Evolutionary conservation across 1,284 basidiomycete species (phyloP).

Genomic region (Cystobasidiaceae sp.): DNA sequence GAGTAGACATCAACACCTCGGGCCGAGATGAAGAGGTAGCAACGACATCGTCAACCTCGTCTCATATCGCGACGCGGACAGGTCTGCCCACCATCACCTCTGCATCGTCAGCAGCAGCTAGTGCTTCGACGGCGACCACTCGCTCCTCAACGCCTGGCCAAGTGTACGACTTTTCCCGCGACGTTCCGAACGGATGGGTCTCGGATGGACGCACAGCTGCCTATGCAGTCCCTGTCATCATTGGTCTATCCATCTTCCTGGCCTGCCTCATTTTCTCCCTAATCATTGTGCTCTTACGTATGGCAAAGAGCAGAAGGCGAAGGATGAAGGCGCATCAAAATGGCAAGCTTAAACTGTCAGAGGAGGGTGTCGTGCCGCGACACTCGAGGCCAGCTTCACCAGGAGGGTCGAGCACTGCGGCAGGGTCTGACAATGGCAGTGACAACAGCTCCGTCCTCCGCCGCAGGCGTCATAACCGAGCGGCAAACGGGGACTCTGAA

Average conservation of each 20-base stretch:
- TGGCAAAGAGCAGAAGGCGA: not conserved
- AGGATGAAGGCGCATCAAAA: not conserved
- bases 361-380: slow-evolving; percentile 12
- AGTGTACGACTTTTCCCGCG: slow-evolving; percentile 18
- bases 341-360: slow-evolving; percentile 13
- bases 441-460: too few relatives aligned
- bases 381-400: not conserved
- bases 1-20: slow-evolving; percentile 11
- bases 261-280: slow-evolving; percentile 14
- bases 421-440: too few relatives aligned
- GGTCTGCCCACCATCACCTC: not conserved
- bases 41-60: not conserved
- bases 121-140: not conserved
- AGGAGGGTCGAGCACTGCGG: too few relatives aligned
- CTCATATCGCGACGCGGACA: not conserved
- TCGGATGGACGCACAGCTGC: slow-evolving; percentile 24
- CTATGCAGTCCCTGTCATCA: slow-evolving; percentile 29
- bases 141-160: not conserved
- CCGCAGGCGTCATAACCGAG: too few relatives aligned
- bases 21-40: not conserved
- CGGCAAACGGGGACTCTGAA: not conserved
- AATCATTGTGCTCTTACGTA: not conserved
- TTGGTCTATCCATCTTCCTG: slow-evolving; percentile 26
- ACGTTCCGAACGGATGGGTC: slow-evolving; percentile 25
- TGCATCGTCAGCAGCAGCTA: not conserved